phyloP scores from a whole-genome alignment of 345 rosid genomes.

The Cardiospermum halicacabum region DNA sequence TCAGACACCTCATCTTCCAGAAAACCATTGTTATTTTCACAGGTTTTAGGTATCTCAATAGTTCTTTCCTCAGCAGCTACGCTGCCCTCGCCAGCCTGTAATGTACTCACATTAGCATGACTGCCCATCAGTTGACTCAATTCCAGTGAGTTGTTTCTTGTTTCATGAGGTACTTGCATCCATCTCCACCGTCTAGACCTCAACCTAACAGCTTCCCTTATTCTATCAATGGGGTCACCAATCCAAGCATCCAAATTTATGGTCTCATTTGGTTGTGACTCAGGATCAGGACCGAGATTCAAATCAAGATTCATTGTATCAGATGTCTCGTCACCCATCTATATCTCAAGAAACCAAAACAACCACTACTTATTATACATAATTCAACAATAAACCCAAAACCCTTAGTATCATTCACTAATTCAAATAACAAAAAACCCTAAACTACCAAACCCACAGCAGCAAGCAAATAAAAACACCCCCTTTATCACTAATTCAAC shows the following conservation, averaged over 20 bases:
- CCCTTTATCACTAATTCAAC: constrained; percentile 6
- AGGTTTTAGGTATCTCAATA: constrained; percentile 49
- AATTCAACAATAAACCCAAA: neutral
- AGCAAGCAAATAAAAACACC: constrained; percentile 4
- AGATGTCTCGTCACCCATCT: constrained; percentile 69
- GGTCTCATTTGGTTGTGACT: constrained; percentile 41
- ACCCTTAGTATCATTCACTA: neutral
- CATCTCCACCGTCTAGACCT: constrained; percentile 48
- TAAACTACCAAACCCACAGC: neutral
- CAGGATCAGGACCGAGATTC: constrained; percentile 89
- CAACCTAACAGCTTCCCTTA: constrained; percentile 59
- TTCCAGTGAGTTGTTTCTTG: constrained; percentile 51
- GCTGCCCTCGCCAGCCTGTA: constrained; percentile 92
- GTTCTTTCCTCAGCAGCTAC: constrained; percentile 65
- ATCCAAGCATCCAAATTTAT: constrained; percentile 60
- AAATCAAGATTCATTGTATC: constrained; percentile 94
- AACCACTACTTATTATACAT: constrained; percentile 2
- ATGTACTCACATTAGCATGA: constrained; percentile 35
- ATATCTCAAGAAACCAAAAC: constrained; percentile 17
- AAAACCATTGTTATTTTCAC: constrained; percentile 63
- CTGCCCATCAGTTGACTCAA: constrained; percentile 50
- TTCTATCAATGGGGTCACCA: constrained; percentile 41
- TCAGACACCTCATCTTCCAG: constrained; percentile 47
- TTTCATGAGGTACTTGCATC: constrained; percentile 38
- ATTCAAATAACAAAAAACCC: constrained; percentile 1